Percentiles rank a stretch among this genome's conserved stretches.
Conservation (phyloP, 257 asterid genomes). For the Solanum lycopersicoides region DNA sequence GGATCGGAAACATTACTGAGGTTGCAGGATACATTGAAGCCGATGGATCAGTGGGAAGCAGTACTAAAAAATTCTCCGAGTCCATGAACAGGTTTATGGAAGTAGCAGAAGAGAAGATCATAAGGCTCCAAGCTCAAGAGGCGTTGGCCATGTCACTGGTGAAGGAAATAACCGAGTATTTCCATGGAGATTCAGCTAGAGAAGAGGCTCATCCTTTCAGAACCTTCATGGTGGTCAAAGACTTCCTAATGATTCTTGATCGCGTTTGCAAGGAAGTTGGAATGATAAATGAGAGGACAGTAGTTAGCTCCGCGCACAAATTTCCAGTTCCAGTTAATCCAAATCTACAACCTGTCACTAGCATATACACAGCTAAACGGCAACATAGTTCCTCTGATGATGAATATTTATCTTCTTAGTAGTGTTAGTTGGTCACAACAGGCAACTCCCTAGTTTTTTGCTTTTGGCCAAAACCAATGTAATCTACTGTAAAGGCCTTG, state of each 20-base stretch:
- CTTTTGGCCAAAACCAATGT: conserved; percentile 1
- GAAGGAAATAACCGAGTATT: conserved; percentile 21
- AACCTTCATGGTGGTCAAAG: conserved; percentile 19
- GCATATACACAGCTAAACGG: not conserved
- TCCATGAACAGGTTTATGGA: conserved; percentile 15
- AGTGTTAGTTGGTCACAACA: not conserved
- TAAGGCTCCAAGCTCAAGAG: conserved; percentile 17
- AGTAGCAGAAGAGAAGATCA: conserved; percentile 16
- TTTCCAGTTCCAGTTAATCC: conserved; percentile 26
- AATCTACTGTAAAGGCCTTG: not conserved
- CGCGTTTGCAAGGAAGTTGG: conserved; percentile 18
- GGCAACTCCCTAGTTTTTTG: not conserved
- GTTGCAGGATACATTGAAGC: conserved; percentile 3
- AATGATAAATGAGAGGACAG: conserved; percentile 7
- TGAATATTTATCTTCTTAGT: not conserved
- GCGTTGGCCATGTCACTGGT: conserved; percentile 15
- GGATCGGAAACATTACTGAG: conserved; percentile 2
- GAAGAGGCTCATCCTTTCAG: conserved; percentile 21
- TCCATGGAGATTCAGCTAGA: conserved; percentile 23
- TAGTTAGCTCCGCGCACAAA: conserved; percentile 5
- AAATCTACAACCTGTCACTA: conserved; percentile 8
- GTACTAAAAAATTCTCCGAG: conserved; percentile 8
- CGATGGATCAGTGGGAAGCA: not conserved
- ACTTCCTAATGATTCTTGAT: conserved; percentile 15
- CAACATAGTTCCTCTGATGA: conserved; percentile 12